These are phyloP conservation scores for Entonaema liquescens DNA, from an alignment of 495 filamentous ascomycete genomes.

Conservation along the genomic window DNA sequence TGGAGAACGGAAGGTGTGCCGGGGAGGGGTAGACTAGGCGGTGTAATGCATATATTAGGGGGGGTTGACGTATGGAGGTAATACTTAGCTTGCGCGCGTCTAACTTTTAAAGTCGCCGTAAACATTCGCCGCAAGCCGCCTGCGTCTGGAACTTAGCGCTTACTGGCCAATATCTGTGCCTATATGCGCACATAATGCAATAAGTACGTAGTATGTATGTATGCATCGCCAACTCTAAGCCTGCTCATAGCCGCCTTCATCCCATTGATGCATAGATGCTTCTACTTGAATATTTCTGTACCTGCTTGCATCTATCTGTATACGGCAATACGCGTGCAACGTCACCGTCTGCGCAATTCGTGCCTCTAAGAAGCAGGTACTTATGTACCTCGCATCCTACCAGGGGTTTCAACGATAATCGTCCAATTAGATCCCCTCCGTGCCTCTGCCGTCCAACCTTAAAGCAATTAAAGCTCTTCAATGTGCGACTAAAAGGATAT, in stretches of 20 bases:
- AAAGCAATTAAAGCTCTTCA: constrained; percentile 22
- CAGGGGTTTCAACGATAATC: background rate
- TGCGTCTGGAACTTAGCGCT: background rate
- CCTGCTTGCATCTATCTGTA: background rate
- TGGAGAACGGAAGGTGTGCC: constrained; percentile 7
- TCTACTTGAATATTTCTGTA: background rate
- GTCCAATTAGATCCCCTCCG: constrained; percentile 13
- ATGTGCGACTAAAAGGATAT: constrained; percentile 22
- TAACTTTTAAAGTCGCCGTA: background rate
- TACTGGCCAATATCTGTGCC: background rate
- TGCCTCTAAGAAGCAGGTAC: constrained; percentile 3
- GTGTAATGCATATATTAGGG: constrained; percentile 9
- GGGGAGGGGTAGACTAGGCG: constrained; percentile 4
- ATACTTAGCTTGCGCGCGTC: constrained; percentile 1
- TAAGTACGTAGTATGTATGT: background rate
- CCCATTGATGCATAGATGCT: constrained; percentile 13
- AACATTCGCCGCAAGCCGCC: background rate
- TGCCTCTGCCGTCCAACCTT: constrained; percentile 27
- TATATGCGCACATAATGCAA: no score
- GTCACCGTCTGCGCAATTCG: background rate
- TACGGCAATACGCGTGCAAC: background rate
- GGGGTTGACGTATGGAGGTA: background rate
- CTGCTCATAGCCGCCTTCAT: constrained; percentile 2
- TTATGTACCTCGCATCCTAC: constrained; percentile 1
- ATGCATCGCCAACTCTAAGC: background rate